These are phyloP conservation scores for Entamoeba nuttalli DNA, from an alignment of 208 protist genomes.

Conservation along the genomic window DNA sequence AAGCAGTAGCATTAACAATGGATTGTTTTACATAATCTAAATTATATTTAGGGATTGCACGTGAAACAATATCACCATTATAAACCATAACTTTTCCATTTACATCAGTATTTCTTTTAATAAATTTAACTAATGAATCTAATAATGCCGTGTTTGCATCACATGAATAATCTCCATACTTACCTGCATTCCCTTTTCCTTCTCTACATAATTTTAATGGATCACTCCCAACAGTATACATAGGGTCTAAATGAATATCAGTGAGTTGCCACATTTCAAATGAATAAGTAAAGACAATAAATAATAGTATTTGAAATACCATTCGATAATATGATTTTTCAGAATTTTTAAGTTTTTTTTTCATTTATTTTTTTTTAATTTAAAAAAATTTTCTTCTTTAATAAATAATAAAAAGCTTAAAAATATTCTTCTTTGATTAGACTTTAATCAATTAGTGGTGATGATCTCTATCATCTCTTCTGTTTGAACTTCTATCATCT, in stretches of 20 bases:
- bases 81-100: background rate
- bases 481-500: background rate
- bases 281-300: background rate
- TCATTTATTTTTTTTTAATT: no score
- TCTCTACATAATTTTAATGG: background rate
- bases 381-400: no score
- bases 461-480: background rate
- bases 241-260: background rate
- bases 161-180: background rate
- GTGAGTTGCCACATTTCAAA: background rate
- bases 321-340: no score
- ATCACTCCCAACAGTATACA: background rate
- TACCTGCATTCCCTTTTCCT: background rate
- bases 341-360: no score
- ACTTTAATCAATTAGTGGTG: background rate
- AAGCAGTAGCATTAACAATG: background rate
- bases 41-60: background rate
- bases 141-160: background rate
- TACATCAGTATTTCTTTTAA: background rate
- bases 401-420: no score
- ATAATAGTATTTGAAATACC: no score
- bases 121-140: background rate
- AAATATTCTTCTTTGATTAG: no score
- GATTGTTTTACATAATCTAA: background rate
- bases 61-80: background rate